Percentiles rank a stretch among this genome's conserved stretches.
Evolutionary conservation across 768 basidiomycete species (phyloP).

Genomic region (Lentinus tigrinus): DNA sequence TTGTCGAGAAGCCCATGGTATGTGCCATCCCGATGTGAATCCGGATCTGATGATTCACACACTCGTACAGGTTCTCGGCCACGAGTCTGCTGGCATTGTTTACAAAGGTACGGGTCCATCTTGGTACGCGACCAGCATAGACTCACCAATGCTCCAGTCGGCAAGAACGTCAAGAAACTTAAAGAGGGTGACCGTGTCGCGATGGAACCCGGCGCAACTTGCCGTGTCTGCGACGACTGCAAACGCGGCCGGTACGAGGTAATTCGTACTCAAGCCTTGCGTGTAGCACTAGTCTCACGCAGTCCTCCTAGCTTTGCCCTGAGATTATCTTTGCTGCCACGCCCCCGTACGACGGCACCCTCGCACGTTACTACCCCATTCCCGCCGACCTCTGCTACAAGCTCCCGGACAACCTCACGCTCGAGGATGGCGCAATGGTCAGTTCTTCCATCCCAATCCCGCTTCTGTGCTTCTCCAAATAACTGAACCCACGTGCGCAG

Average conservation of each 20-base stretch:
- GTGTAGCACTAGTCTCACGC: neutral
- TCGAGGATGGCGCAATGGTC: slow-evolving; percentile 96
- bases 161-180: slow-evolving; percentile 70
- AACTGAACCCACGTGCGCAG: slow-evolving; percentile 36
- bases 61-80: slow-evolving; percentile 76
- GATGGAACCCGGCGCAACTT: slow-evolving; percentile 87
- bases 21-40: neutral
- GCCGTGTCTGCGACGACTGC: slow-evolving; percentile 81
- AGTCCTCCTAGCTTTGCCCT: slow-evolving; percentile 64
- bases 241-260: slow-evolving; percentile 85
- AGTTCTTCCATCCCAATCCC: slow-evolving; percentile 11
- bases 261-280: slow-evolving; percentile 12
- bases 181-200: slow-evolving; percentile 87
- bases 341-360: slow-evolving; percentile 90
- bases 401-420: slow-evolving; percentile 78
- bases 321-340: slow-evolving; percentile 90
- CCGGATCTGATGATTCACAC: neutral
- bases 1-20: slow-evolving; percentile 82
- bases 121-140: neutral
- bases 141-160: slow-evolving; percentile 45
- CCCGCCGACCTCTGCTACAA: slow-evolving; percentile 83
- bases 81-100: slow-evolving; percentile 86
- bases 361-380: slow-evolving; percentile 81
- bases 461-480: neutral
- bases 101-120: slow-evolving; percentile 48